Base-by-base conservation (phyloP, 108 stramenopile genomes). In the Craspedostauros australis region DNA sequence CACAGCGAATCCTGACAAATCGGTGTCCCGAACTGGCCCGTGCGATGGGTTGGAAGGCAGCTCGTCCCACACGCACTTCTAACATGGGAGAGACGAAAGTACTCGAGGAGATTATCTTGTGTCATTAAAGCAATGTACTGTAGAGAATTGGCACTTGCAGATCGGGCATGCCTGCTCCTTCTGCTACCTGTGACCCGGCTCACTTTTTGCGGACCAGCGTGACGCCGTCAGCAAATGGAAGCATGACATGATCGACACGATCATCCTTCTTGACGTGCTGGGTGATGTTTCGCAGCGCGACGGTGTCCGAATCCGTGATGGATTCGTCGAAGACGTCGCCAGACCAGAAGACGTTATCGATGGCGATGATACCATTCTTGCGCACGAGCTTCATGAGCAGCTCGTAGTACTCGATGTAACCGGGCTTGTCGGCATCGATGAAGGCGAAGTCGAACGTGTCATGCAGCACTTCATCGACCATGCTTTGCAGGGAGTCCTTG, bases 151-250 rank as follows among this genome's bases (percentile, higher is more conserved):
- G n/a, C n/a, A n/a, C n/a, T n/a, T n/a, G n/a, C n/a, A n/a, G n/a
- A n/a, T n/a, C n/a, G n/a, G n/a, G n/a, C n/a, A n/a, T n/a, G n/a
- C n/a, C n/a, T n/a, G n/a, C n/a, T n/a, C n/a, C n/a, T n/a, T n/a
- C n/a, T n/a, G n/a, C n/a, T n/a, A n/a, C n/a, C n/a, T n/a, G n/a
- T n/a, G n/a, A n/a, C n/a, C n/a, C n/a, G n/a, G n/a, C n/a, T 29
- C 51, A 36, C 2, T 31, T 31, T 31, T 50, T 50, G 15, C 49
- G 25, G n/a, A 33, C 49, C 20, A 50, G 49, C 2, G 49, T 50
- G 31, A 50, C 49, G 2, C 49, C 49, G 20, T 50, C 49, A 2
- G 49, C 49, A 50, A 50, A 50, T 14, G 49, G 49, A 28, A 50
- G 29, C 29, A 50, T 2, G n/a, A 50, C 49, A 5, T 50, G 49